A percentile compares a stretch with the other conserved stretches of the same genome.
phyloP scores from a whole-genome alignment of 2,329 filamentous ascomycete genomes.

The Clarireedia sp. region DNA sequence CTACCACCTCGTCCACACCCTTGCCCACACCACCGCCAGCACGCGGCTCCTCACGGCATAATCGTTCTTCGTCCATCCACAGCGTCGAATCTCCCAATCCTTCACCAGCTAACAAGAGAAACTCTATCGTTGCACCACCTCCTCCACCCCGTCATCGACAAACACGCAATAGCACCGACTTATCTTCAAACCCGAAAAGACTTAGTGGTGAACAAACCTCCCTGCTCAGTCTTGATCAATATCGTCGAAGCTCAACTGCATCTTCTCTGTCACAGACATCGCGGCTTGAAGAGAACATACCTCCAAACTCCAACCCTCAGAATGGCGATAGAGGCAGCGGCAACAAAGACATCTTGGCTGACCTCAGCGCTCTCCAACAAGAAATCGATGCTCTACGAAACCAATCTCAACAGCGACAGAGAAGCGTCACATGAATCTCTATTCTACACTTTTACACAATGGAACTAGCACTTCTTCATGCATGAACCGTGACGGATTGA shows the following conservation, averaged over 20 bases:
- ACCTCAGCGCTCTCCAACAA: conserved; percentile 62
- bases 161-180: conserved; percentile 26
- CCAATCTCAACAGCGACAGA: conserved; percentile 24
- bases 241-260: conserved; percentile 17
- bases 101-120: conserved; percentile 15
- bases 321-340: conserved; percentile 30
- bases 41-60: conserved; percentile 20
- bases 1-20: conserved; percentile 26
- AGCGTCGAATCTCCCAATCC: conserved; percentile 20
- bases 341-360: conserved; percentile 56
- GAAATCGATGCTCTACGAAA: conserved; percentile 64
- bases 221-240: conserved; percentile 19
- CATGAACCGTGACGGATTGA: neutral
- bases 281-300: conserved; percentile 21
- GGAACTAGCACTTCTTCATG: neutral
- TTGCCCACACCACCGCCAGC: conserved; percentile 36
- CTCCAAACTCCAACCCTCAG: conserved; percentile 17
- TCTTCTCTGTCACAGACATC: conserved; percentile 17
- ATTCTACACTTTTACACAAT: too few species aligned
- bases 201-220: conserved; percentile 21
- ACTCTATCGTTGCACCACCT: conserved; percentile 24
- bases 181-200: conserved; percentile 15
- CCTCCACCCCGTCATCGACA: conserved; percentile 37
- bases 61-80: conserved; percentile 21
- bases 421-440: conserved; percentile 5